Evolutionary conservation across 257 asterid genomes (phyloP), one percentile per base, ranked within the genome.

Genomic region (Solanum etuberosum): DNA sequence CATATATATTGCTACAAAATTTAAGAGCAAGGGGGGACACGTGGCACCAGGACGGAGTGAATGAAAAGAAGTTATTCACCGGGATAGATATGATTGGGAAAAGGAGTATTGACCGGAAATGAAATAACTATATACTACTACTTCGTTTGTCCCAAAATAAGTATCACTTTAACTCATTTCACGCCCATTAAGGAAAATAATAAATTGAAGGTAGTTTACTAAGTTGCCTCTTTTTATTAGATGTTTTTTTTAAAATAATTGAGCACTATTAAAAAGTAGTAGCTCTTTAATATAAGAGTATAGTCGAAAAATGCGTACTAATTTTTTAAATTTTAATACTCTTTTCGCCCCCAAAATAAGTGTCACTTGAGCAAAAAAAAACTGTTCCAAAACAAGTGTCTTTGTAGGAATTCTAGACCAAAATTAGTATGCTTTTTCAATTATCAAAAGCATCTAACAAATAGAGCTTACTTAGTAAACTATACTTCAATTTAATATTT

Each of bases 41-140:
- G 94, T 94, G 95, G 92, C 92, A 23, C 61, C 8, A 29, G 20
- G 94, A 93, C 91, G 94, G 90, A 65, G 93, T 51, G 91, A 93
- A 93, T 94, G 91, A 91, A 93, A 90, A 89, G 86, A 91, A 85
- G 68, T 86, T 89, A 90, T 92, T 93, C 92, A 95, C 92, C 90
- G 91, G 92, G 88, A 91, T 63, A 54, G 3, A 54, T 54, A 20
- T 18, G 89, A 59, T 90, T 91, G 93, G 95, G 89, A 92, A 89
- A 90, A 90, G 3, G 82, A 84, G 86, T 86, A 91, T 91, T 51
- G 61, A 51, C 61, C n/a, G 4, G 9, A 51, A 51, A 51, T 4
- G 61, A 51, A 51, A 16, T 51, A 51, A 18, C 61, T 51, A 51
- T 51, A 51, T 51, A 18, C 61, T 51, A 18, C 23, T 51, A 51